A percentile compares a stretch with the other conserved stretches of the same genome.
These are phyloP conservation scores for Hanseniaspora thailandica DNA, from an alignment of 805 yeast genomes.

Conservation along the genomic window DNA sequence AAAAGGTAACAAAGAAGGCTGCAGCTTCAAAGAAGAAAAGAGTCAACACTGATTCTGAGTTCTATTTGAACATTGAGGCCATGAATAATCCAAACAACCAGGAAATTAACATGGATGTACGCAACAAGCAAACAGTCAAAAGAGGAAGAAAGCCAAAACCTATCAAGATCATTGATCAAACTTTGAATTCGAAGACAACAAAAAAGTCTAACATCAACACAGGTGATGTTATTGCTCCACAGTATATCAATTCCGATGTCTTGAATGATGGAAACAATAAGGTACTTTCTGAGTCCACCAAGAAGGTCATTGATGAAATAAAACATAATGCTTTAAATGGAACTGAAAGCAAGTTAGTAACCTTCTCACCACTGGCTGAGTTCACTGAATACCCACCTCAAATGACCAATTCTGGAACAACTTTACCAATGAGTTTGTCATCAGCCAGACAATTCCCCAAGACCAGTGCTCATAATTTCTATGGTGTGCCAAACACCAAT, in stretches of 20 bases:
- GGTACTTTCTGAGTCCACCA: conserved; percentile 11
- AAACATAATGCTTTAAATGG: conserved; percentile 10
- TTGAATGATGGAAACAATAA: background rate
- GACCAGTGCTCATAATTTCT: background rate
- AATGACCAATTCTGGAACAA: background rate
- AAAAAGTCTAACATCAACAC: background rate
- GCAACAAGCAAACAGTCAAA: background rate
- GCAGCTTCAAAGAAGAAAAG: background rate
- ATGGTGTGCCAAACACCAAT: background rate
- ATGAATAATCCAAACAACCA: background rate
- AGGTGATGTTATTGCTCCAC: background rate
- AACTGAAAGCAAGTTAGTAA: background rate
- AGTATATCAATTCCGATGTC: conserved; percentile 3
- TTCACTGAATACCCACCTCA: background rate
- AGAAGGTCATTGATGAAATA: conserved; percentile 11
- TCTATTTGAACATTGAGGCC: background rate
- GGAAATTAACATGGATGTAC: background rate
- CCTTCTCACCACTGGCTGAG: conserved; percentile 9
- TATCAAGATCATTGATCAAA: background rate
- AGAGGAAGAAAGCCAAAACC: conserved; percentile 10
- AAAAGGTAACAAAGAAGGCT: background rate
- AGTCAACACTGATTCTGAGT: background rate
- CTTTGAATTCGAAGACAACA: background rate
- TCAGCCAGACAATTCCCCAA: background rate
- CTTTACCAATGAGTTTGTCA: background rate